Evolutionary conservation across 495 filamentous ascomycete species (phyloP).

Genomic region (Lasiosphaeria hispida): DNA sequence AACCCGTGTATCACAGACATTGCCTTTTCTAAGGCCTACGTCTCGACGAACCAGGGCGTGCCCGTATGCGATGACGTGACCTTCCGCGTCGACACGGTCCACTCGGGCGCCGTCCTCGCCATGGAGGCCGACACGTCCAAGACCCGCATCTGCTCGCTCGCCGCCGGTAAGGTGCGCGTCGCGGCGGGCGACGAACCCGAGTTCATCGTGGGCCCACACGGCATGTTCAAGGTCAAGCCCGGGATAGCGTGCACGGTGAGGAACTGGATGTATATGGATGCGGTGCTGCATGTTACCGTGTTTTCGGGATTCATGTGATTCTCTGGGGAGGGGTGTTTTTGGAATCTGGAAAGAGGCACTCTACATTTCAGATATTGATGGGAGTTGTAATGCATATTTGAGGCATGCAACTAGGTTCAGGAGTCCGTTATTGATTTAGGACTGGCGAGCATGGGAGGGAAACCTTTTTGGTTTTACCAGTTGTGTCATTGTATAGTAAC

Average conservation of each 20-base stretch:
- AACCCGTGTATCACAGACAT: conserved; percentile 13
- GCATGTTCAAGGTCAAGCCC: conserved; percentile 31
- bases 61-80: conserved; percentile 30
- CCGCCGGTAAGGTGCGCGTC: conserved; percentile 36
- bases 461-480: too few relatives aligned
- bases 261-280: conserved; percentile 38
- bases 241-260: conserved; percentile 22
- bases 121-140: conserved; percentile 21
- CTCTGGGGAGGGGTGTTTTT: neutral
- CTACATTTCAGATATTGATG: too few relatives aligned
- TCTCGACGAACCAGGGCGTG: conserved; percentile 27
- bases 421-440: too few relatives aligned
- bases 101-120: conserved; percentile 22
- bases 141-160: conserved; percentile 34
- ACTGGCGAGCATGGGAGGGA: too few relatives aligned
- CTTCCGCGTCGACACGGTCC: conserved; percentile 35
- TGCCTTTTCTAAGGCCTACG: conserved; percentile 42
- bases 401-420: too few relatives aligned
- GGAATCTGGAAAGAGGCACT: neutral
- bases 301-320: conserved; percentile 20
- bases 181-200: conserved; percentile 27
- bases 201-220: conserved; percentile 37
- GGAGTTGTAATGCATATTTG: too few relatives aligned
- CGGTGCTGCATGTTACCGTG: conserved; percentile 33
- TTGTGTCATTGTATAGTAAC: too few relatives aligned